Evolutionary conservation across 768 basidiomycete species (phyloP), one percentile per base, ranked within the genome.

Genomic region (Collybia sp.): DNA sequence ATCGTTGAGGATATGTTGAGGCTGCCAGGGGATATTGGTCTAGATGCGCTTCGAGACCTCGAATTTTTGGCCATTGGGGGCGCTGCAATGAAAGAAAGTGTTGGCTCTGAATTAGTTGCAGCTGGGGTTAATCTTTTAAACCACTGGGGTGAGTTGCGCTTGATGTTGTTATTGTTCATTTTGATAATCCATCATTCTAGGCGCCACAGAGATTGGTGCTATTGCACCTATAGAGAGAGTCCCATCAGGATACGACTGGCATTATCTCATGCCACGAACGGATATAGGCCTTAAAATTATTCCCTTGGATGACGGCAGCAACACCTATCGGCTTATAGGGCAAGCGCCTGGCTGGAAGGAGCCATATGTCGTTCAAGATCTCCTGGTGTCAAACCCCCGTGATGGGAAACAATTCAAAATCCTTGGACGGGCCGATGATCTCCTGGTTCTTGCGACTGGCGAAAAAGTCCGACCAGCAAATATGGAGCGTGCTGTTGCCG

Each of bases 401-500:
- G 55, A 63, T 42, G 47, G 50, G 16, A 58, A 51, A 19, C 67
- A 71, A 39, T 63, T 62, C 51, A 58, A 53, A 15, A 65, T 73
- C 30, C 53, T 66, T 20, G 69, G 68, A 4, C 64, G 71, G 13
- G 60, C 63, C 2, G 71, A 73, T 44, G 69, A 73, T 42, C 59
- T 73, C 16, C 47, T 74, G 9, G 69, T 74, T 31, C 62, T 74
- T 12, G 63, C 66, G 6, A 73, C 65, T 1, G 72, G 72, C 9
- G 72, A 73, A 50, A 73, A 73, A 52, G 58, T 72, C 13, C 58
- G 61, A 1, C 68, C 70, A 15, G 53, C 63, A 3, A 56, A 25
- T 33, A 46, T 68, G 35, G 70, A 73, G 52, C 49, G 49, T 6
- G 55, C 56, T 8, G 53, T 71, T 3, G 49, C 62, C 3, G 66